These are phyloP conservation scores for Epichloe gansuensis DNA, from an alignment of 2,329 filamentous ascomycete genomes.

Conservation along the genomic window DNA sequence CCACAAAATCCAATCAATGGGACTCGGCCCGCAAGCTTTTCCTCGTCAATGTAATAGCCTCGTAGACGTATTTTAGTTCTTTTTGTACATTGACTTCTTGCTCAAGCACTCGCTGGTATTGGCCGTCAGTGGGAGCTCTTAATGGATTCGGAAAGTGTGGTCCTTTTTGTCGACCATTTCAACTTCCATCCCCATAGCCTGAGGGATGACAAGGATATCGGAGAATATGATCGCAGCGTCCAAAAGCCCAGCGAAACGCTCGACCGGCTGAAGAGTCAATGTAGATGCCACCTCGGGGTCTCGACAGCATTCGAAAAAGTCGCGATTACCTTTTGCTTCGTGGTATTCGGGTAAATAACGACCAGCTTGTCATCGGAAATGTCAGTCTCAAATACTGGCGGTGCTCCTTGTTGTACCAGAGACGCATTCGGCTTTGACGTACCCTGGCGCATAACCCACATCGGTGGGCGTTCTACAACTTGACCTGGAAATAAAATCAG, in stretches of 20 bases:
- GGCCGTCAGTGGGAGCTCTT: conserved; percentile 63
- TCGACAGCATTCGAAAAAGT: conserved; percentile 98
- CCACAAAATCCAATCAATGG: conserved; percentile 95
- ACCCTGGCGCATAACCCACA: conserved; percentile 99
- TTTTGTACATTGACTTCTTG: conserved; percentile 71
- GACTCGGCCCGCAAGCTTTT: conserved; percentile 80
- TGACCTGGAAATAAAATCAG: conserved; percentile 49
- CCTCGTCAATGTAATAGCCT: conserved; percentile 83
- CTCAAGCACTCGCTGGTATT: conserved; percentile 67
- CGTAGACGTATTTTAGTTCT: conserved; percentile 89
- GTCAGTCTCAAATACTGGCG: not conserved
- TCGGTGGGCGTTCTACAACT: conserved; percentile 81
- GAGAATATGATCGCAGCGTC: conserved; percentile 98
- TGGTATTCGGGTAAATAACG: conserved; percentile 98
- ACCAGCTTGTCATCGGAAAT: conserved; percentile 49
- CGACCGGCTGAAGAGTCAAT: conserved; percentile 86
- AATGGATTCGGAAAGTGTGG: conserved; percentile 87
- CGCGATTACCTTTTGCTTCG: conserved; percentile 75
- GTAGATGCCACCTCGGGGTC: conserved; percentile 85
- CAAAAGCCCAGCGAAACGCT: conserved; percentile 79
- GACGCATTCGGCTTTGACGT: conserved; percentile 15
- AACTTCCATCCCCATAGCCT: conserved; percentile 97
- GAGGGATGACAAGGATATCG: conserved; percentile 93
- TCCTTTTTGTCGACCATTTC: conserved; percentile 96
- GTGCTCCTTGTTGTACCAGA: not conserved